Evolutionary conservation across 495 filamentous ascomycete species (phyloP), one percentile per base, ranked within the genome.

Genomic region (Penicillium angulare): DNA sequence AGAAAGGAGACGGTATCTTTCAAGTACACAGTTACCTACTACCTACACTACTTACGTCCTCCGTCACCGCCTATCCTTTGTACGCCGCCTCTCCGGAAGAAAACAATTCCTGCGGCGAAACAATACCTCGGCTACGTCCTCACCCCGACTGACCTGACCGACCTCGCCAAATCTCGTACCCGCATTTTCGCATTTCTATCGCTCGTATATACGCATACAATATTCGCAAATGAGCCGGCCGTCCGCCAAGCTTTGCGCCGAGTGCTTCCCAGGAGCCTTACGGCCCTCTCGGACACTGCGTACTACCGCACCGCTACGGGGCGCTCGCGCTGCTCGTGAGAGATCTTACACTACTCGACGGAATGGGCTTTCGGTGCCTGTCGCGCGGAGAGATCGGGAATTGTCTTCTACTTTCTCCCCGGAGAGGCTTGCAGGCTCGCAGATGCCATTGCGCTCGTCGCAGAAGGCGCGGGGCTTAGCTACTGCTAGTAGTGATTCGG

Each of bases 241-340:
- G 13, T 65, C 69, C 22, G 60, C 60, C 23, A 69, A 60, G 50
- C 52, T 72, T 27, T 66, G 67, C 59, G 59, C 65, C 20, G 63
- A 71, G 36, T 66, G 61, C 45, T 48, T 71, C 34, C 64, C 68
- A 13, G 52, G 57, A 43, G 64, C 68, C 27, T 57, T 71, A 47
- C 53, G 64, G 49, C 22, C 61, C n/a, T 47, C 60, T 13, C 57
- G 51, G 35, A 16, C 16, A 33, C 24, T 47, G 43, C 49, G 49
- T 12, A 18, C 39, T 27, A 40, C 49, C 27, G 22, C 38, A n/a
- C 40, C 49, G 40, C 21, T 45, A 9, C 50, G 43, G 31, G 22
- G 27, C 27, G 27, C 21, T 33, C 17, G 43, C n/a, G 33, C 17
- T 26, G 7, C 47, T n/a, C 50, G 26, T 29, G 57, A 53, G 17